Conservation (phyloP, 2,329 filamentous ascomycete species). For the Apiospora hydei region DNA sequence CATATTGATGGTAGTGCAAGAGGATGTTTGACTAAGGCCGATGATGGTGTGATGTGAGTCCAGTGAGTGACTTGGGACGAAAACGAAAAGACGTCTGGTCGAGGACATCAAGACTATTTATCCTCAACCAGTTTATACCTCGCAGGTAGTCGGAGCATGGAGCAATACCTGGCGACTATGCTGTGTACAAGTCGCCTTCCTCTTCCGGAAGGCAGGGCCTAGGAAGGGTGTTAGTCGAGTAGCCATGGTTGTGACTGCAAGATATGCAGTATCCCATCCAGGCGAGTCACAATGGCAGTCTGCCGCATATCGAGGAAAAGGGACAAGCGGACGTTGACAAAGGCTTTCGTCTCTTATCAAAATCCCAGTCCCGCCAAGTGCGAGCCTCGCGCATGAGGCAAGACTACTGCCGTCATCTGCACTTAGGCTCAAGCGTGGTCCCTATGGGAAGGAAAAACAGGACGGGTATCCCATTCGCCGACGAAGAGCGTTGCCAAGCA, state of each 20-base stretch:
- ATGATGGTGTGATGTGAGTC: conserved; percentile 14
- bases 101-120: conserved; percentile 23
- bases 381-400: conserved; percentile 5
- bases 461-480: neutral
- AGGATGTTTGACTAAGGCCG: conserved; percentile 18
- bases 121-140: neutral
- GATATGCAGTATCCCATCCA: neutral
- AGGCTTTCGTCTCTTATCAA: conserved; percentile 19
- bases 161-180: conserved; percentile 11
- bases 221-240: conserved; percentile 18
- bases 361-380: conserved; percentile 23
- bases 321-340: neutral
- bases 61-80: conserved; percentile 23
- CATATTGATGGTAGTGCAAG: conserved; percentile 27
- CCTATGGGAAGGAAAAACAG: neutral
- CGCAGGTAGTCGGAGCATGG: neutral
- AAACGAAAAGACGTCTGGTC: neutral
- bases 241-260: neutral
- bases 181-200: conserved; percentile 15
- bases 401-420: conserved; percentile 13
- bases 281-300: conserved; percentile 14
- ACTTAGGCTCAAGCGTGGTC: neutral
- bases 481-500: neutral
- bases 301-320: neutral
- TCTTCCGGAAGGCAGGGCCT: conserved; percentile 6